Percentiles rank a stretch among this genome's conserved stretches.
Evolutionary conservation across 768 basidiomycete species (phyloP).

Genomic region (Cystofilobasidium bisporidii): DNA sequence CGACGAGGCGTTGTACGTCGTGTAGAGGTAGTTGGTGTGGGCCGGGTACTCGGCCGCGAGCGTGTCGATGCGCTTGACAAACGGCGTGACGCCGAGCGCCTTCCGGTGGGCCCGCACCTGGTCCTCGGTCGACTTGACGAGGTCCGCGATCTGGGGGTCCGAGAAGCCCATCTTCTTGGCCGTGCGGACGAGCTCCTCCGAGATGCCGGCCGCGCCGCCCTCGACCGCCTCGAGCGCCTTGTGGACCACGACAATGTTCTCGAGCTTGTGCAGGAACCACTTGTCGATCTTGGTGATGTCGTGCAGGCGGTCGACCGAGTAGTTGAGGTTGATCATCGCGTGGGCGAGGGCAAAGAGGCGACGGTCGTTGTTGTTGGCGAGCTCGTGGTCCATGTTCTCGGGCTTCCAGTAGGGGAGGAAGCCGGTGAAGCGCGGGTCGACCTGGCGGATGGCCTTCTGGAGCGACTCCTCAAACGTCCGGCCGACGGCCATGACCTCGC

Average conservation of each 20-base stretch:
- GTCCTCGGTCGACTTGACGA: slow-evolving; percentile 63
- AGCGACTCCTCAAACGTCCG: slow-evolving; percentile 97
- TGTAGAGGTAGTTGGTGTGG: slow-evolving; percentile 98
- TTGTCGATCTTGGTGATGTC: slow-evolving; percentile 97
- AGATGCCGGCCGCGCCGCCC: slow-evolving; percentile 50
- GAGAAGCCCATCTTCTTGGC: slow-evolving; percentile 95
- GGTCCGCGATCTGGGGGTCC: slow-evolving; percentile 79
- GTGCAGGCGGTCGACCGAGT: slow-evolving; percentile 80
- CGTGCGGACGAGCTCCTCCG: slow-evolving; percentile 65
- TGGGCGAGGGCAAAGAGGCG: slow-evolving; percentile 94
- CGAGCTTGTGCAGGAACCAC: slow-evolving; percentile 98
- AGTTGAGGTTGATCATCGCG: slow-evolving; percentile 88
- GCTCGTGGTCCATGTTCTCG: slow-evolving; percentile 69
- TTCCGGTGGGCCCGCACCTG: slow-evolving; percentile 77
- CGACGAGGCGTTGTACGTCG: slow-evolving; percentile 91
- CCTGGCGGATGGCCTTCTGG: slow-evolving; percentile 95
- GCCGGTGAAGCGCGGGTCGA: slow-evolving; percentile 91
- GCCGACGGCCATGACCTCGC: slow-evolving; percentile 99
- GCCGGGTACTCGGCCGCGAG: slow-evolving; percentile 98
- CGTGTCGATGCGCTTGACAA: slow-evolving; percentile 98
- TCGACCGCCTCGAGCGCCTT: slow-evolving; percentile 60
- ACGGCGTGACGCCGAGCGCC: slow-evolving; percentile 77
- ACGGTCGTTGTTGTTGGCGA: slow-evolving; percentile 83
- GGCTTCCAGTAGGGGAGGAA: slow-evolving; percentile 90
- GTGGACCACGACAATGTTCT: slow-evolving; percentile 91